phyloP scores from a whole-genome alignment of 495 filamentous ascomycete genomes.

The Aspergillus funiculosus region DNA sequence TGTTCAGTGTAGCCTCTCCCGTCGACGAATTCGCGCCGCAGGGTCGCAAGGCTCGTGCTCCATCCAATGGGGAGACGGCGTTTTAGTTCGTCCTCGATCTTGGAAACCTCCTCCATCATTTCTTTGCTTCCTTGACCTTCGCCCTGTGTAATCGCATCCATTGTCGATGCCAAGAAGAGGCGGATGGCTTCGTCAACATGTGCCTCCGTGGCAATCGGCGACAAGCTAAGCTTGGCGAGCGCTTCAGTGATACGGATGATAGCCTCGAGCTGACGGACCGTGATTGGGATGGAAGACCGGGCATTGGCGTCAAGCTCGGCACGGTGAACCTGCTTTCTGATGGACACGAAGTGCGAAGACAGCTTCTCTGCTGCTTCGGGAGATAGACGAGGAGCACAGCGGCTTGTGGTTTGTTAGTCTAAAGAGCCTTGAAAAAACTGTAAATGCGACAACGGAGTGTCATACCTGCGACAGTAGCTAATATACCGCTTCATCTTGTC shows the following conservation, averaged over 20 bases:
- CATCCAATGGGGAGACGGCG: slow-evolving; percentile 88
- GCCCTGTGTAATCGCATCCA: slow-evolving; percentile 95
- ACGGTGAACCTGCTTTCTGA: slow-evolving; percentile 89
- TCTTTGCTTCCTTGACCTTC: slow-evolving; percentile 75
- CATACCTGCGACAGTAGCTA: slow-evolving; percentile 92
- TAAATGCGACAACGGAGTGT: slow-evolving; percentile 13
- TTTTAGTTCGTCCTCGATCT: slow-evolving; percentile 88
- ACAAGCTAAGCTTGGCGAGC: slow-evolving; percentile 83
- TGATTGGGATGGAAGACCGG: slow-evolving; percentile 93
- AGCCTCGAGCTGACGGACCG: slow-evolving; percentile 92
- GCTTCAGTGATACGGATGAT: slow-evolving; percentile 97
- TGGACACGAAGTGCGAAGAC: slow-evolving; percentile 93
- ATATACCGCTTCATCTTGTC: slow-evolving; percentile 99
- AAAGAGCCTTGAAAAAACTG: neutral
- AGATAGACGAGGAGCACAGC: slow-evolving; percentile 87
- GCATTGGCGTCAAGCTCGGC: slow-evolving; percentile 80
- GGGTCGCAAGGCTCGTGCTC: slow-evolving; percentile 81
- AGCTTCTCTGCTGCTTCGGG: slow-evolving; percentile 94
- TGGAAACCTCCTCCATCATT: slow-evolving; percentile 78
- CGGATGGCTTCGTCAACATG: slow-evolving; percentile 98
- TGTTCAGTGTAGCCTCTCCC: slow-evolving; percentile 81
- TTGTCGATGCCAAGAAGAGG: slow-evolving; percentile 92
- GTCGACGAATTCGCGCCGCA: slow-evolving; percentile 86
- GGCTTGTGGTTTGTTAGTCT: slow-evolving; percentile 51
- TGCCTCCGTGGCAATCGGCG: slow-evolving; percentile 74